Percentiles rank a stretch among this genome's conserved stretches.
Conservation (phyloP, 768 basidiomycete genomes). For the Pleurotus tuber-regium region DNA sequence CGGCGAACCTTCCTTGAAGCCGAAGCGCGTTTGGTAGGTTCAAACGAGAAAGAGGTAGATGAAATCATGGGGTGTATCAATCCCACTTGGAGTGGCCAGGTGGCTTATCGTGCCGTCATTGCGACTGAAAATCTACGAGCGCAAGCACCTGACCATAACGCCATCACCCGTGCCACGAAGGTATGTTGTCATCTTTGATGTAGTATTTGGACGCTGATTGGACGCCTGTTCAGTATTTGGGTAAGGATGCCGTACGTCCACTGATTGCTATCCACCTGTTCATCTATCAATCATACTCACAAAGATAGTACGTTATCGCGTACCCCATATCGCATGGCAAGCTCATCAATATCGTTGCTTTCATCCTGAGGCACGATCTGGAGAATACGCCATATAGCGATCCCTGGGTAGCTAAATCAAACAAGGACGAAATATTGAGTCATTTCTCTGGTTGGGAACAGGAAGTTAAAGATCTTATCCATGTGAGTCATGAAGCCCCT, state of each 20-base stretch:
- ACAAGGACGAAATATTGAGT: slow-evolving; percentile 41
- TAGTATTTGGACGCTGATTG: background rate
- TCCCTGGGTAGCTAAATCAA: slow-evolving; percentile 48
- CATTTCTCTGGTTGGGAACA: slow-evolving; percentile 56
- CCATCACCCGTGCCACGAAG: slow-evolving; percentile 44
- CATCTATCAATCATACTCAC: background rate
- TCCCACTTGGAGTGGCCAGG: slow-evolving; percentile 57
- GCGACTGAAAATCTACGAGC: slow-evolving; percentile 43
- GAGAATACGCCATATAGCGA: slow-evolving; percentile 48
- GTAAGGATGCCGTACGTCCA: slow-evolving; percentile 39
- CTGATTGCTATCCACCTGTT: background rate
- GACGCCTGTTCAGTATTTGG: slow-evolving; percentile 47
- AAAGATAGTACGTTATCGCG: slow-evolving; percentile 51
- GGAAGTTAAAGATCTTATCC: slow-evolving; percentile 54
- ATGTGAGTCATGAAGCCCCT: slow-evolving; percentile 35
- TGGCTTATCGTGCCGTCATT: slow-evolving; percentile 61
- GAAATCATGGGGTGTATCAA: slow-evolving; percentile 42
- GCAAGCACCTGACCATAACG: slow-evolving; percentile 44
- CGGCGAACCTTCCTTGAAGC: slow-evolving; percentile 37
- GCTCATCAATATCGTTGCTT: slow-evolving; percentile 63
- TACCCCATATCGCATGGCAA: slow-evolving; percentile 61
- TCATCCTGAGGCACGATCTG: slow-evolving; percentile 46
- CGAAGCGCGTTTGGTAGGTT: slow-evolving; percentile 32
- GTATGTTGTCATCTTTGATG: slow-evolving; percentile 27
- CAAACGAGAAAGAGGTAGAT: slow-evolving; percentile 37